Evolutionary conservation across 1,284 basidiomycete genomes (phyloP), one percentile per base, ranked within the genome.

Genomic region (Fomitopsis palustris): DNA sequence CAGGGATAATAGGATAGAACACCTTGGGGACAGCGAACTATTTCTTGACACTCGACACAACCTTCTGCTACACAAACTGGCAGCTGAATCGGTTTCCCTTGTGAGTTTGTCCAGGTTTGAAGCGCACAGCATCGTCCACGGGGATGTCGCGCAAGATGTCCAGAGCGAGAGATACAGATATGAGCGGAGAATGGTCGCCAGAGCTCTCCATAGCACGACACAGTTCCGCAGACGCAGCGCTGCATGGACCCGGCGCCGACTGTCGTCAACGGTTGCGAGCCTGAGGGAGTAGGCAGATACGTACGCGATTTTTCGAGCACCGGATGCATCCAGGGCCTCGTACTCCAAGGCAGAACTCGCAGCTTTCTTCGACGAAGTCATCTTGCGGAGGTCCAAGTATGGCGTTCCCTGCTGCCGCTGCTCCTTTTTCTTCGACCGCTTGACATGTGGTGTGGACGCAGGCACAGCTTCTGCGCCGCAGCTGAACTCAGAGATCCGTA

Each of bases 1-100:
- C 2, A 37, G 35, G 35, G 2, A 14, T 7, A 33, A 33, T 7
- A 59, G 61, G 7, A 67, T 64, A 16, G 64, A 14, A 39, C 38
- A 19, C n/a, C 35, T 19, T 5, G n/a, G 14, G 38, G 16, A 39
- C 12, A 45, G 29, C 31, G n/a, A 8, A 31, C 19, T 17, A 51
- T 8, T 41, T 39, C 33, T 16, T 25, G 16, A 21, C 9, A 12
- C 5, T 55, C 2, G 12, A 9, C 1, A 21, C 12, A 12, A 19
- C 10, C 27, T 25, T 16, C 6, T 37, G 51, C n/a, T 21, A 37
- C 3, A 29, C 33, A 16, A 37, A 37, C 33, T 23, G 23, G 37
- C 33, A 37, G 1, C 51, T 31, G 19, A 53, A 37, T 21, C 23
- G 23, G 9, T 38, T 37, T 3, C 33, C 51, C 23, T 37, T 17